Base-by-base conservation (phyloP, 2,329 filamentous ascomycete genomes). In the Fusarium cyanostomum region DNA sequence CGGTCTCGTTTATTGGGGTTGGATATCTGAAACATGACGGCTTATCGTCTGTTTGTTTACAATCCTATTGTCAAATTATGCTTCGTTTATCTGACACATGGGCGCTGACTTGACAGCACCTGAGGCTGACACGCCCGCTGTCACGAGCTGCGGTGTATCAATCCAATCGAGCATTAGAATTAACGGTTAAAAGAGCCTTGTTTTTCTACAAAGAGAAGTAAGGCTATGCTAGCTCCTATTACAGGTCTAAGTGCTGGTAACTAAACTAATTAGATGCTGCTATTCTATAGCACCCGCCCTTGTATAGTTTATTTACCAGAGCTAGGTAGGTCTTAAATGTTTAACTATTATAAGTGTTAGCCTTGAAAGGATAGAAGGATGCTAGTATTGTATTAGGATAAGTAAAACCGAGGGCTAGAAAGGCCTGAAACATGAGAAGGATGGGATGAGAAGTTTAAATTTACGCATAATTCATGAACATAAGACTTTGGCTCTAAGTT, bases 31-130 rank as follows among this genome's bases (percentile, higher is more conserved):
- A 62, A 63, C 62, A 38, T 13, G 37, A 42, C 24, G 34, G 44
- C 24, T 50, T 52, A 44, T 59, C 52, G 52, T 43, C 37, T 42
- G 18, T 34, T 35, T 45, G 34, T 39, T 45, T 56, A 38, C 41
- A 60, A 41, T 35, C 57, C 39, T 30, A 48, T 31, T 43, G 50
- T 63, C 48, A 44, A 27, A 54, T 63, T 57, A 43, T 26, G 42
- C 53, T 66, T 65, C 45, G 39, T 59, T n/a, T 45, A 63, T 45
- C 27, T 50, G 62, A 59, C 16, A 49, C 62, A 66, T 45, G 56
- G 45, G 39, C 24, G 26, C 28, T 52, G 45, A 41, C 37, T 41
- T 56, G 41, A 52, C 24, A 34, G 57, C 37, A 27, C 21, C 13
- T 26, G 41, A 41, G 52, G 62, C 52, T 46, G 49, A 52, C 45